These are phyloP conservation scores for Astrothelium macrocarpum DNA, from an alignment of 495 filamentous ascomycete species.

Conservation along the genomic window DNA sequence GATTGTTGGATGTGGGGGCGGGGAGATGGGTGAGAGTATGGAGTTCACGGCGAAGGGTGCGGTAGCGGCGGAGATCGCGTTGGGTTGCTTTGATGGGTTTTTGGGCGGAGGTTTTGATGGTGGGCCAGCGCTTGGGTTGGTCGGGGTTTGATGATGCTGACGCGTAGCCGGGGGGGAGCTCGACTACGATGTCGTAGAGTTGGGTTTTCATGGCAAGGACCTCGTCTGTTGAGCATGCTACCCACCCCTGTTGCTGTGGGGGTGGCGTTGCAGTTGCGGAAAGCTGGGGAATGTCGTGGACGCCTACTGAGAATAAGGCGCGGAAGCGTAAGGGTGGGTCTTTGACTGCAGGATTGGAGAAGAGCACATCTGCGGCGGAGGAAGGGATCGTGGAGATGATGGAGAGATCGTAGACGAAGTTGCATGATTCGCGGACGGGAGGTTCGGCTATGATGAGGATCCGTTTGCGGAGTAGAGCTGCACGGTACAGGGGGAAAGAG, in stretches of 20 bases:
- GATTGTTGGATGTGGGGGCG: constrained; percentile 4
- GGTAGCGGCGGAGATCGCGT: constrained; percentile 74
- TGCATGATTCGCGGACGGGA: constrained; percentile 75
- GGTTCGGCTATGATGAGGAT: constrained; percentile 77
- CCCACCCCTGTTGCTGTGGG: constrained; percentile 49
- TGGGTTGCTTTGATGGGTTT: constrained; percentile 74
- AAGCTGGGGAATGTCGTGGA: constrained; percentile 82
- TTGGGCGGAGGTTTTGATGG: constrained; percentile 53
- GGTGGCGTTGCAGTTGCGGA: constrained; percentile 37
- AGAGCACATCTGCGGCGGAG: constrained; percentile 53
- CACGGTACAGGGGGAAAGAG: constrained; percentile 80
- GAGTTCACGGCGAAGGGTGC: constrained; percentile 58
- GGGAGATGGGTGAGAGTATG: constrained; percentile 37
- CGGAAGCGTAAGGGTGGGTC: constrained; percentile 54
- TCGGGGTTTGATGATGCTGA: constrained; percentile 43
- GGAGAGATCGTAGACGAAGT: constrained; percentile 82
- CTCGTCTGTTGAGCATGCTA: constrained; percentile 90
- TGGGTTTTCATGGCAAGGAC: constrained; percentile 74
- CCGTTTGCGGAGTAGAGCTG: constrained; percentile 78
- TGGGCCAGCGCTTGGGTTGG: constrained; percentile 55
- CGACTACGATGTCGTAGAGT: constrained; percentile 81
- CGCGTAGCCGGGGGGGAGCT: constrained; percentile 53
- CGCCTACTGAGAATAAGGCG: constrained; percentile 79
- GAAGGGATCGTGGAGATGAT: constrained; percentile 69
- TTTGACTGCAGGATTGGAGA: constrained; percentile 35